A percentile compares a stretch with the other conserved stretches of the same genome.
Conservation (phyloP, 2,329 filamentous ascomycete species). For the Pyricularia grisea region DNA sequence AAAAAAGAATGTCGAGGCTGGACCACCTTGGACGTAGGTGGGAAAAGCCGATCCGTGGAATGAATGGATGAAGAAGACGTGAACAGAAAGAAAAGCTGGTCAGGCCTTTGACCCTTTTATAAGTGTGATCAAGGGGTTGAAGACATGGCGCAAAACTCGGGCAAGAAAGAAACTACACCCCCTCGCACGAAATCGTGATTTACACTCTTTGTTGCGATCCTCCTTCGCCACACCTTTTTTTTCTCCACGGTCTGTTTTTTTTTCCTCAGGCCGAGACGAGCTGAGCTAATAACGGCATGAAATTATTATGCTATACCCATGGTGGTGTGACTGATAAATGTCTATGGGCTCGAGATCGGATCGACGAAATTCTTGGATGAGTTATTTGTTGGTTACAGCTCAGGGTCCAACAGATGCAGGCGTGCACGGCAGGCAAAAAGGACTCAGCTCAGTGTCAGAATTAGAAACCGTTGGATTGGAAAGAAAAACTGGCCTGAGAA, state of each 20-base stretch:
- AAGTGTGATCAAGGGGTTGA: not conserved
- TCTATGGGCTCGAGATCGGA: not conserved
- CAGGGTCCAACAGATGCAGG: too few species aligned
- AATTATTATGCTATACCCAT: not conserved
- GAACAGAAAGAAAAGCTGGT: not conserved
- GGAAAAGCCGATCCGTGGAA: not conserved
- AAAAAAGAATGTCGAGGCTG: not conserved
- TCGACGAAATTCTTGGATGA: not conserved
- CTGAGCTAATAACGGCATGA: not conserved
- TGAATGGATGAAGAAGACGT: not conserved
- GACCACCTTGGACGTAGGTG: not conserved
- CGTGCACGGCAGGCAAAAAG: too few species aligned
- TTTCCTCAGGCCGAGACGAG: not conserved
- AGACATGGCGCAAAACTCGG: not conserved
- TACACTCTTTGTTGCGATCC: not conserved
- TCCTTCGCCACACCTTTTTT: not conserved
- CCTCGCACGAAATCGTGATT: not conserved
- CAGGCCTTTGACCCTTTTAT: not conserved
- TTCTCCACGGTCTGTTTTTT: not conserved
- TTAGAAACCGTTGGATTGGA: too few species aligned
- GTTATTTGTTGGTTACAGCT: too few species aligned
- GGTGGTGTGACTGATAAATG: not conserved
- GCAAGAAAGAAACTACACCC: not conserved
- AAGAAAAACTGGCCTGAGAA: too few species aligned
- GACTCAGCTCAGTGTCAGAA: too few species aligned